These are phyloP conservation scores for Amaranthus tricolor DNA, from an alignment of 179 eudicot species.

Conservation along the genomic window DNA sequence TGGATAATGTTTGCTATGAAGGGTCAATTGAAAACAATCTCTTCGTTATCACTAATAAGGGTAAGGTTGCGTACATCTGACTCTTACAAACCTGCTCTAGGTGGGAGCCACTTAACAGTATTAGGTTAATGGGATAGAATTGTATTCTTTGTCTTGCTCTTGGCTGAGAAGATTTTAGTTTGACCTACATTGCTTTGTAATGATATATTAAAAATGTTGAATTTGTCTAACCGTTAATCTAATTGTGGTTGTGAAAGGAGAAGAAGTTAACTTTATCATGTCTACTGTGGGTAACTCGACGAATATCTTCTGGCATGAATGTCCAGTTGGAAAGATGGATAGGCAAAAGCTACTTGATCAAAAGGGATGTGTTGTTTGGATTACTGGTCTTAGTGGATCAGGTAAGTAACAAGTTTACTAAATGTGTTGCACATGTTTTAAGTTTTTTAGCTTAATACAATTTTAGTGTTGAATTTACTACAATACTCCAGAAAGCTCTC, in stretches of 20 bases:
- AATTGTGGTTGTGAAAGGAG: conserved; percentile 15
- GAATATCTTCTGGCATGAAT: conserved; percentile 88
- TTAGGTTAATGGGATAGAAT: no score
- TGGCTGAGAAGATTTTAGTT: background rate
- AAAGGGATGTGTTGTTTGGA: conserved; percentile 87
- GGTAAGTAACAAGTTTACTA: conserved; percentile 32
- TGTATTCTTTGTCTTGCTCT: no score
- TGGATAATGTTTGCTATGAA: no score
- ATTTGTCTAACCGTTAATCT: background rate
- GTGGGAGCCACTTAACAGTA: no score
- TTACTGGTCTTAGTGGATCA: conserved; percentile 95
- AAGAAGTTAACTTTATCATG: conserved; percentile 40
- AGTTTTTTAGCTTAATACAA: background rate
- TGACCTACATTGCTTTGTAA: background rate
- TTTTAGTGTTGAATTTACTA: no score
- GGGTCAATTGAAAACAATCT: no score
- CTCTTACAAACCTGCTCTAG: no score
- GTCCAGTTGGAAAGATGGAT: conserved; percentile 62
- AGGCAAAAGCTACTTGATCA: conserved; percentile 78
- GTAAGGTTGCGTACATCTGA: no score
- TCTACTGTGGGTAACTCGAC: conserved; percentile 66
- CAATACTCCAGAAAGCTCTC: no score
- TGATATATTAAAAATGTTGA: background rate
- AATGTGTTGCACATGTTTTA: background rate
- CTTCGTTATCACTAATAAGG: no score